These are phyloP conservation scores for Cunninghamia lanceolata DNA, from an alignment of 75 land plant species.

Conservation along the genomic window DNA sequence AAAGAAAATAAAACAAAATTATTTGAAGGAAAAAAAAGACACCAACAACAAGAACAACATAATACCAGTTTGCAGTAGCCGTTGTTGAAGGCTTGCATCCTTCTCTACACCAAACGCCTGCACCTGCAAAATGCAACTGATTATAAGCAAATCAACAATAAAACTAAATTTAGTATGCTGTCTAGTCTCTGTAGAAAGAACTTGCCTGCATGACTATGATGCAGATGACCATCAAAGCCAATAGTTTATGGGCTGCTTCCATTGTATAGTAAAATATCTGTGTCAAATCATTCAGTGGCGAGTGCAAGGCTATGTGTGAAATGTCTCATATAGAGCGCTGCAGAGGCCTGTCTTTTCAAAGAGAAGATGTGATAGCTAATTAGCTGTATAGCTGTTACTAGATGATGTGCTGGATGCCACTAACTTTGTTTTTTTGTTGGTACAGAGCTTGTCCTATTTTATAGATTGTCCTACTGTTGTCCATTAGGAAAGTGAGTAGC, in stretches of 20 bases:
- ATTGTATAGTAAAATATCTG: not conserved
- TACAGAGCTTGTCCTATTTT: too few relatives aligned
- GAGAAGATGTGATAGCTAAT: not conserved
- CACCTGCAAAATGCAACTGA: not conserved
- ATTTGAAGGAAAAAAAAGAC: too few relatives aligned
- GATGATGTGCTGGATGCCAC: not conserved
- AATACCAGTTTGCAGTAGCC: not conserved
- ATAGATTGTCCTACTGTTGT: too few relatives aligned
- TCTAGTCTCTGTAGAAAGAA: not conserved
- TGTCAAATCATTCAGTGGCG: not conserved
- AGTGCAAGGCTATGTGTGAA: not conserved
- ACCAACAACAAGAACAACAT: not conserved
- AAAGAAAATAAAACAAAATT: too few relatives aligned
- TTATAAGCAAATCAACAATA: not conserved
- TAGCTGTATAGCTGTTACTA: not conserved
- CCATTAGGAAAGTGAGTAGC: too few relatives aligned
- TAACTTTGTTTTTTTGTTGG: too few relatives aligned
- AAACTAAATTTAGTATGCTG: not conserved
- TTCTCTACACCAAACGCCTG: not conserved
- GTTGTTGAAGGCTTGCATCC: not conserved
- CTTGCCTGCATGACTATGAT: not conserved
- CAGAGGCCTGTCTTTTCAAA: not conserved
- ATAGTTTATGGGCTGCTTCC: not conserved
- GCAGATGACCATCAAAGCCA: not conserved
- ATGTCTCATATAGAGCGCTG: not conserved